phyloP scores from a whole-genome alignment of 2,329 filamentous ascomycete species.

The Phyllachora maydis region DNA sequence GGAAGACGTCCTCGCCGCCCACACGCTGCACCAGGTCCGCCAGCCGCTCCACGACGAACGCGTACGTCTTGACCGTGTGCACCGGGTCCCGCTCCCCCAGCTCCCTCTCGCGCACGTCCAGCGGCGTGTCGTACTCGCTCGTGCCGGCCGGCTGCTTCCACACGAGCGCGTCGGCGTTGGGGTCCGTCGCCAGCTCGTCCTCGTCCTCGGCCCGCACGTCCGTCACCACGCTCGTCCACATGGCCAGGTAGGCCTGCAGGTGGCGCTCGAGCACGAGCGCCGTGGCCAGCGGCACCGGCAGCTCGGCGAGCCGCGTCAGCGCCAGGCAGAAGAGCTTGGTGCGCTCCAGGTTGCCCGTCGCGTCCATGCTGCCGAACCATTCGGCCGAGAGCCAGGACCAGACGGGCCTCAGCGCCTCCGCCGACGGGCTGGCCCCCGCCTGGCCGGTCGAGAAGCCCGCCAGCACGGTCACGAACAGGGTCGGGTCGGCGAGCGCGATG shows the following conservation, averaged over 20 bases:
- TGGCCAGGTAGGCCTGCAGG: constrained; percentile 54
- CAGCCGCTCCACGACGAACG: constrained; percentile 43
- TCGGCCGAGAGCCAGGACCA: constrained; percentile 39
- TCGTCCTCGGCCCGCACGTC: constrained; percentile 42
- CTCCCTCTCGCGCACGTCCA: constrained; percentile 29
- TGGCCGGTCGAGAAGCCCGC: no score
- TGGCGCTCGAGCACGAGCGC: constrained; percentile 33
- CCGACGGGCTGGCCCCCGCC: constrained; percentile 15
- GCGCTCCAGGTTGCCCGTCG: constrained; percentile 40
- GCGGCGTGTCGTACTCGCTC: constrained; percentile 33
- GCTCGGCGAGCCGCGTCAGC: constrained; percentile 50
- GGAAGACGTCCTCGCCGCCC: constrained; percentile 46
- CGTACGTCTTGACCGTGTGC: constrained; percentile 40
- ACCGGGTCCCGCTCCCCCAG: constrained; percentile 41
- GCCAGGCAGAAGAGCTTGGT: constrained; percentile 56
- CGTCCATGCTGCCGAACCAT: constrained; percentile 51
- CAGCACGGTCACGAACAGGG: constrained; percentile 40
- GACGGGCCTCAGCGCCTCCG: constrained; percentile 19
- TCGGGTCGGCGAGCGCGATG: constrained; percentile 52
- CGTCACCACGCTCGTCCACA: constrained; percentile 53
- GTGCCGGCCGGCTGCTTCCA: constrained; percentile 14
- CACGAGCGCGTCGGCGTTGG: constrained; percentile 24
- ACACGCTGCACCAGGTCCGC: constrained; percentile 32
- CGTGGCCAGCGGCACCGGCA: constrained; percentile 32
- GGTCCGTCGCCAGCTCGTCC: constrained; percentile 6